A percentile compares a stretch with the other conserved stretches of the same genome.
Evolutionary conservation across 106 monocot genomes (phyloP).

Genomic region (Hemerocallis citrina): DNA sequence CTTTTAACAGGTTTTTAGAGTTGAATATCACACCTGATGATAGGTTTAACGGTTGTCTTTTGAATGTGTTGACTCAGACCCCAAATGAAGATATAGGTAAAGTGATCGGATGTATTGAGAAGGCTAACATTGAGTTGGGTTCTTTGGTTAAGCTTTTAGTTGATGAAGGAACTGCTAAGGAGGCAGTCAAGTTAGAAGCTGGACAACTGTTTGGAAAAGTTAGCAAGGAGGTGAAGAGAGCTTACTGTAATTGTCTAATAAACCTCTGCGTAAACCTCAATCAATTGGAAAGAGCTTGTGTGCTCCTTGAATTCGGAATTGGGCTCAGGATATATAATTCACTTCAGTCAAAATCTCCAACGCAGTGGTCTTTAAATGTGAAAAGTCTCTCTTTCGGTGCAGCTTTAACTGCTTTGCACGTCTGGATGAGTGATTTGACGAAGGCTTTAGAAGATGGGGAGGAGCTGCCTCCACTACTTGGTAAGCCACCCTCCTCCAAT

Average conservation of each 20-base stretch:
- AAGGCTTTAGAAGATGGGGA: slow-evolving; percentile 46
- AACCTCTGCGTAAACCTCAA: slow-evolving; percentile 68
- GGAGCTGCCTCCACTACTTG: slow-evolving; percentile 66
- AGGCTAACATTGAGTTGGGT: slow-evolving; percentile 40
- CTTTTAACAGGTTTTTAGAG: slow-evolving; percentile 42
- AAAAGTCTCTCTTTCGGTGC: slow-evolving; percentile 72
- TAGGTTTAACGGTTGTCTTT: slow-evolving; percentile 72
- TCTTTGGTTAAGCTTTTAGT: slow-evolving; percentile 49
- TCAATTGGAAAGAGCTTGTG: slow-evolving; percentile 44
- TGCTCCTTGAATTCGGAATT: slow-evolving; percentile 52
- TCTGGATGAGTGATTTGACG: slow-evolving; percentile 72
- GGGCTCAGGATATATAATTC: slow-evolving; percentile 40
- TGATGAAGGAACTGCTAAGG: slow-evolving; percentile 18
- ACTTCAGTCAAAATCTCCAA: slow-evolving; percentile 53
- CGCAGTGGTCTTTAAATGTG: slow-evolving; percentile 77
- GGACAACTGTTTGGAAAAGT: slow-evolving; percentile 33
- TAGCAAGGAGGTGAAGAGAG: slow-evolving; percentile 55
- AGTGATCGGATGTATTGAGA: slow-evolving; percentile 50
- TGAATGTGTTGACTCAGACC: slow-evolving; percentile 64
- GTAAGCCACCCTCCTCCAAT: slow-evolving; percentile 96
- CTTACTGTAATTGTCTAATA: slow-evolving; percentile 76
- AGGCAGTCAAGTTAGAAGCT: slow-evolving; percentile 30
- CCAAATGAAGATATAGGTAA: slow-evolving; percentile 51
- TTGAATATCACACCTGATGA: slow-evolving; percentile 64
- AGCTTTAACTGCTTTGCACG: slow-evolving; percentile 60